Evolutionary conservation across 805 yeast species (phyloP), one percentile per base, ranked within the genome.

Genomic region (Ogataea pignaliae): DNA sequence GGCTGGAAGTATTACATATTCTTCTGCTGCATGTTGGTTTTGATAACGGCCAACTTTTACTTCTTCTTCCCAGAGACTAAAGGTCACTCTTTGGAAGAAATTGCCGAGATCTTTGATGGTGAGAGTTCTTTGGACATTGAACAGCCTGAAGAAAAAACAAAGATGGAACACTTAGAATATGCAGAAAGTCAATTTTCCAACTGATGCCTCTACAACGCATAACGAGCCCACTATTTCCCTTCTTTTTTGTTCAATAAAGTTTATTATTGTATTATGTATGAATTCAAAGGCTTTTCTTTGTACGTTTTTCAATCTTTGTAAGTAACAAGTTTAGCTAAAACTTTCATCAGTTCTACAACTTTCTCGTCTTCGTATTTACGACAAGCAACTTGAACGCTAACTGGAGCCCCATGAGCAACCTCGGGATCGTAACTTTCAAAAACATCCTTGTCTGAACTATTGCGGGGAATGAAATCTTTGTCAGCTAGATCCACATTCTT

Each of bases 311-410:
- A 21, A 21, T 4, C 26, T 21, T 21, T 7, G 26, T 21, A 21
- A 5, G 26, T 21, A 21, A 21, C 26, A 4, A 21, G 26, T 7
- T 21, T 21, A 7, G 26, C 4, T 21, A 21, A 21, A 21, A 21
- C 26, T 21, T 21, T 21, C 26, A 21, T 21, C 26, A 21, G 7
- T 21, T 21, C 26, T 4, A 21, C 26, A 21, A 21, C 33, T 54
- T 79, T 79, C 55, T 82, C 88, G 49, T 82, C 88, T 51, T 78
- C 73, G 28, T 71, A 68, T 44, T 78, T 68, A 46, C 72, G 68
- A 29, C 84, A 81, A 5, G 80, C 76, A 28, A 82, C 63, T 59
- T 82, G 87, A n/a, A 82, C 63, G 8, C 79, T 75, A 12, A 79
- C 81, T 0, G 87, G 81, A 26, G 81, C 78, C 4, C 83, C 86